Evolutionary conservation across 129 eudicot genomes (phyloP), one percentile per base, ranked within the genome.

Genomic region (Centaurea solstitialis): DNA sequence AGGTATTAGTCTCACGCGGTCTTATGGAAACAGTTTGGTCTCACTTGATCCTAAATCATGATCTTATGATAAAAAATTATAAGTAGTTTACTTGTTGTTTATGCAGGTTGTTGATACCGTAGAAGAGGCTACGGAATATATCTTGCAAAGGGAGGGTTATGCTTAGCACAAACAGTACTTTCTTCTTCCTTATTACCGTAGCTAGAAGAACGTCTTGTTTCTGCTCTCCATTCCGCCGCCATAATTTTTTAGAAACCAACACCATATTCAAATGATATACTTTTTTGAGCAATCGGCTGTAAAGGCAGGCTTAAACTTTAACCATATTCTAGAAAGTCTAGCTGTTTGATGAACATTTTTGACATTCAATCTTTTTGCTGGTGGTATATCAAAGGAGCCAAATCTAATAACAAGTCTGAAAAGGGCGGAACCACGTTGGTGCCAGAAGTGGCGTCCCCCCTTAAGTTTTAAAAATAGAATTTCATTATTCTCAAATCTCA

Each of bases 111-210:
- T 91, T 57, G 97, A 91, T 72, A 89, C 87, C 0, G 98, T 91
- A 78, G 93, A 93, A 75, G 93, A 93, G 78, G 97, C 98, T 28
- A 90, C 91, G 73, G 96, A 91, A 28, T 91, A 47, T 86, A 93
- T 81, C 18, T 28, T 76, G 83, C 43, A 50, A 30, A 79, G 87
- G 75, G 93, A 89, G 82, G 74, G 75, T 76, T 21, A 50, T 66
- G 50, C 76, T 4, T 84, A 77, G 82, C 78, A 38, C 11, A 26
- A 69, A 68, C 43, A 53, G 2, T 72, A 37, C 50, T 47, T 47
- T 47, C 2, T 47, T 13, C 59, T 45, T 45, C n/a, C 57, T 45
- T 13, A 15, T 18, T 11, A 47, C 59, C 57, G 18, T 13, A 13
- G 61, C 61, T 50, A 13, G 61, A n/a, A n/a, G n/a, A 0, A 13